A percentile compares a stretch with the other conserved stretches of the same genome.
These are phyloP conservation scores for Stephania cephalantha DNA, from an alignment of 164 flowering plant species.

Conservation along the genomic window DNA sequence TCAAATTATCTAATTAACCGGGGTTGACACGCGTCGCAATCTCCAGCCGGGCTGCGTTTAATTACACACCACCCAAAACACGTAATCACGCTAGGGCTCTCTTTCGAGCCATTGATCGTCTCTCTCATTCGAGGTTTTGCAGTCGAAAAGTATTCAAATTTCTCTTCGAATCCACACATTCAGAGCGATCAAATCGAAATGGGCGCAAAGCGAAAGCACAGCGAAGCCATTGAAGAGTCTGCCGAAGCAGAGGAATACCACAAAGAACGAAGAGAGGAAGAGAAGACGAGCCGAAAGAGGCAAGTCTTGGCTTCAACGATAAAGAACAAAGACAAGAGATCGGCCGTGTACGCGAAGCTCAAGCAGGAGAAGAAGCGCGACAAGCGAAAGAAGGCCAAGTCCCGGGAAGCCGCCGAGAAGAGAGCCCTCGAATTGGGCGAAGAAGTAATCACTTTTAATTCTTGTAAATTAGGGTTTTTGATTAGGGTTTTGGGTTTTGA, in stretches of 20 bases:
- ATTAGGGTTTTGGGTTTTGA: neutral
- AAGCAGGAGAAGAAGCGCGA: slow-evolving; percentile 81
- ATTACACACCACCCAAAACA: too few relatives aligned
- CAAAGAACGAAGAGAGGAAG: slow-evolving; percentile 9
- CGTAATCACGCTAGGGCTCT: neutral
- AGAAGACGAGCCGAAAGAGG: slow-evolving; percentile 19
- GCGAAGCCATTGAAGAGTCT: slow-evolving; percentile 16
- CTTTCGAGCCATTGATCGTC: neutral
- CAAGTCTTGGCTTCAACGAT: slow-evolving; percentile 57
- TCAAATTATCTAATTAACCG: too few relatives aligned
- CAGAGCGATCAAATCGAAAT: slow-evolving; percentile 1
- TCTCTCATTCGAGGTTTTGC: neutral
- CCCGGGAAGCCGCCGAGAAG: slow-evolving; percentile 69
- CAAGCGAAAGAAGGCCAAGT: slow-evolving; percentile 59
- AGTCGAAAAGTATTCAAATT: neutral
- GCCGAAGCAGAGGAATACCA: slow-evolving; percentile 10
- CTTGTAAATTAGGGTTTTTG: neutral
- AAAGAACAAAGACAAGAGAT: slow-evolving; percentile 82
- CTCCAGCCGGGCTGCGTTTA: too few relatives aligned
- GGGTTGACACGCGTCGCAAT: too few relatives aligned
- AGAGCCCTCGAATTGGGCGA: slow-evolving; percentile 91
- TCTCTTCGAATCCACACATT: neutral
- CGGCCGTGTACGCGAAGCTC: slow-evolving; percentile 61
- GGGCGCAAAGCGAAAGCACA: slow-evolving; percentile 18
- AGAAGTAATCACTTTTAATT: slow-evolving; percentile 35